phyloP scores from a whole-genome alignment of 2,329 filamentous ascomycete species.

The Pseudocercospora cruenta region DNA sequence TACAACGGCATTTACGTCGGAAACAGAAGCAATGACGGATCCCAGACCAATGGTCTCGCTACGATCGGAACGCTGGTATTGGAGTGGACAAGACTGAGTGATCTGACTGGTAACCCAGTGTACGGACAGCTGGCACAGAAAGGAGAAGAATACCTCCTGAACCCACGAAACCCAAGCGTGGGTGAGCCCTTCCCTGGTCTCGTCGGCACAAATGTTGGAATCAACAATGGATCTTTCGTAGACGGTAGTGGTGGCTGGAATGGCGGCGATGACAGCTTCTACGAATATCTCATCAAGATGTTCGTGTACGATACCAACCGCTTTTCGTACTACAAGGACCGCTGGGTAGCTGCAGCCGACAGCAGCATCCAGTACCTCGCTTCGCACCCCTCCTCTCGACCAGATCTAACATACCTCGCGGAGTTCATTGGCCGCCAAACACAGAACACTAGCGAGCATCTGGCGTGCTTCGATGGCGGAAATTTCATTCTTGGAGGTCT shows the following conservation, averaged over 20 bases:
- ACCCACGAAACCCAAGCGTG: conserved; percentile 60
- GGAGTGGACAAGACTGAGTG: conserved; percentile 81
- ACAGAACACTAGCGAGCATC: conserved; percentile 47
- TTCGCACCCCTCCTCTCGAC: conserved; percentile 67
- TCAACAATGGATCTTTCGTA: conserved; percentile 67
- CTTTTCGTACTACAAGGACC: conserved; percentile 69
- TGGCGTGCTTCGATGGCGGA: conserved; percentile 83
- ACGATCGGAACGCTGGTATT: conserved; percentile 77
- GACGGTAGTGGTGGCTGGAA: conserved; percentile 72
- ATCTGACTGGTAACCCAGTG: conserved; percentile 68
- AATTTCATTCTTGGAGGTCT: conserved; percentile 85
- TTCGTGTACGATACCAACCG: conserved; percentile 73
- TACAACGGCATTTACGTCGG: conserved; percentile 68
- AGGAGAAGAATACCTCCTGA: conserved; percentile 67
- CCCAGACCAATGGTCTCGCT: conserved; percentile 70
- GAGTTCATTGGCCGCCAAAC: conserved; percentile 55
- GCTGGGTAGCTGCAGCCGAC: conserved; percentile 74
- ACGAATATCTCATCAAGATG: conserved; percentile 92
- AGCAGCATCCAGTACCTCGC: conserved; percentile 73
- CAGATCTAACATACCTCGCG: conserved; percentile 73
- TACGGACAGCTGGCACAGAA: conserved; percentile 70
- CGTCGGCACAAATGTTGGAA: conserved; percentile 68
- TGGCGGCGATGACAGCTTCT: conserved; percentile 77
- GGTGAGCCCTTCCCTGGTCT: conserved; percentile 77
- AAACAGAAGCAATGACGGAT: conserved; percentile 49